Percentiles rank a stretch among this genome's conserved stretches.
phyloP scores from a whole-genome alignment of 257 asterid genomes.

The Rauvolfia tetraphylla region DNA sequence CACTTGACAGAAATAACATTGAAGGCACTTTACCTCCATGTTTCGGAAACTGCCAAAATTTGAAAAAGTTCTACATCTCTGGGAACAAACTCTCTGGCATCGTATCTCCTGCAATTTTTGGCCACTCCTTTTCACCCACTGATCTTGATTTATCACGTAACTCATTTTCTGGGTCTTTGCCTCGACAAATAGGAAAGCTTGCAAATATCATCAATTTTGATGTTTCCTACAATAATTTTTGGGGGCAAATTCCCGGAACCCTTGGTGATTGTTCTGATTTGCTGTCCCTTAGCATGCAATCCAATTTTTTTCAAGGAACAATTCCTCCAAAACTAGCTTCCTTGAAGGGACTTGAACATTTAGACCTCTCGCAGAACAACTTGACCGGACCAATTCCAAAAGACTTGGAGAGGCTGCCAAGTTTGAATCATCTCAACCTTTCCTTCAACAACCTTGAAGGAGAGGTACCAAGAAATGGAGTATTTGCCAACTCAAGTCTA shows the following conservation, averaged over 20 bases:
- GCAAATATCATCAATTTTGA: background rate
- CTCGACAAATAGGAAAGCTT: slow-evolving; percentile 19
- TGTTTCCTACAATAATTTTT: slow-evolving; percentile 29
- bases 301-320: slow-evolving; percentile 21
- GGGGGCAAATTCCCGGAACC: slow-evolving; percentile 19
- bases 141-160: slow-evolving; percentile 23
- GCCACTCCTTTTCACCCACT: slow-evolving; percentile 9
- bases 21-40: slow-evolving; percentile 18
- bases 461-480: slow-evolving; percentile 22
- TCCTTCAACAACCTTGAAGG: slow-evolving; percentile 38
- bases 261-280: slow-evolving; percentile 19
- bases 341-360: slow-evolving; percentile 11
- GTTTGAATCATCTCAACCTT: slow-evolving; percentile 21
- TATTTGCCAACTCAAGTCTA: slow-evolving; percentile 22
- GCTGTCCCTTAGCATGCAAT: slow-evolving; percentile 21
- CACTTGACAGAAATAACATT: slow-evolving; percentile 16
- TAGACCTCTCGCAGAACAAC: slow-evolving; percentile 31
- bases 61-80: slow-evolving; percentile 19
- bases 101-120: slow-evolving; percentile 10
- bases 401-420: slow-evolving; percentile 17
- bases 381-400: slow-evolving; percentile 32
- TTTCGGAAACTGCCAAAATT: slow-evolving; percentile 14
- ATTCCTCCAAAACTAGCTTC: slow-evolving; percentile 19
- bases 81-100: slow-evolving; percentile 25
- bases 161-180: slow-evolving; percentile 20